These are phyloP conservation scores for Medicago truncatula DNA, from an alignment of 306 rosid species.

Conservation along the genomic window DNA sequence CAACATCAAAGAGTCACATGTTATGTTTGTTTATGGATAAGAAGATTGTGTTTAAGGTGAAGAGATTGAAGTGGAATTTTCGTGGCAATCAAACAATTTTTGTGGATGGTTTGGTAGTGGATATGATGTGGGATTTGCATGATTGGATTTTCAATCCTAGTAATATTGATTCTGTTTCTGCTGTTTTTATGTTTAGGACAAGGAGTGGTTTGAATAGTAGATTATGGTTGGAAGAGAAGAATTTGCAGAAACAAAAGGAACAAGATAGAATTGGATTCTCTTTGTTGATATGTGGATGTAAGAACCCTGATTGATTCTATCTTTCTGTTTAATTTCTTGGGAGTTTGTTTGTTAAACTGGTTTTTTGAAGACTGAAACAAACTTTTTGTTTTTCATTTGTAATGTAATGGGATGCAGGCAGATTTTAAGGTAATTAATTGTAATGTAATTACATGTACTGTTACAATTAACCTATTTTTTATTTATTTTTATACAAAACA, in stretches of 20 bases:
- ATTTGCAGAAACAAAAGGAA: slow-evolving; percentile 48
- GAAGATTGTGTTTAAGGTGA: slow-evolving; percentile 68
- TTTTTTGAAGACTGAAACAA: not conserved
- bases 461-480: not conserved
- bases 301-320: slow-evolving; percentile 61
- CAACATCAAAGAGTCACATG: slow-evolving; percentile 44
- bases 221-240: slow-evolving; percentile 87
- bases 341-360: not conserved
- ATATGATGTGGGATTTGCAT: slow-evolving; percentile 97
- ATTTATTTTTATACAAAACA: too few species aligned
- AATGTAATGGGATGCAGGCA: not conserved
- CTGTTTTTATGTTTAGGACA: slow-evolving; percentile 82
- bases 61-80: slow-evolving; percentile 86
- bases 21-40: slow-evolving; percentile 65
- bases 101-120: slow-evolving; percentile 83
- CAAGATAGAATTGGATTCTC: slow-evolving; percentile 62
- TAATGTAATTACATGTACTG: not conserved
- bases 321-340: not conserved
- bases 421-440: not conserved
- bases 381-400: not conserved
- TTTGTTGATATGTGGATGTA: slow-evolving; percentile 71
- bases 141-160: slow-evolving; percentile 73
- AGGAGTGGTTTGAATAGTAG: slow-evolving; percentile 83
- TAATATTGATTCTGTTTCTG: slow-evolving; percentile 40
- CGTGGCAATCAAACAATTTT: slow-evolving; percentile 90